Base-by-base conservation (phyloP, 2,329 filamentous ascomycete genomes). In the Xylaria sp. region DNA sequence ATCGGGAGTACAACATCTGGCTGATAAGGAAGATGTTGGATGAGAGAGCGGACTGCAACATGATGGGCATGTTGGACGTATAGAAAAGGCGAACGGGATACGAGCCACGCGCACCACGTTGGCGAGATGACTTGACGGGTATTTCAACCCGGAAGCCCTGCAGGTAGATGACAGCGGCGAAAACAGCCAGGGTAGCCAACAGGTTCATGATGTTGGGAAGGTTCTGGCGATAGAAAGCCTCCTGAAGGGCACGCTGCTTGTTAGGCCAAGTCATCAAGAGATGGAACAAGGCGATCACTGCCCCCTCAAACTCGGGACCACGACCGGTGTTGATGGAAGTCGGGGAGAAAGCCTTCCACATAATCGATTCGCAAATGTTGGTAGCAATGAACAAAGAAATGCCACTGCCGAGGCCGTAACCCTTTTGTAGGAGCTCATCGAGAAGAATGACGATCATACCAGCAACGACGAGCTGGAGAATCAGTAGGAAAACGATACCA, bases 21-120 rank as follows among this genome's bases (percentile, higher is more conserved):
- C 91, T 95, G 83, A 99, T 93, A 68, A 99, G 85, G 89, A 99
- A 99, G 81, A 99, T 88, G 86, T 99, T 99, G 85, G 94, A 97
- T 70, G 92, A 97, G 71, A 99, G 88, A 71, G 95, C 95, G 48
- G 94, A 98, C 85, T 99, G 96, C 78, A 99, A 87, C 95, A 99
- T 99, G 82, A 99, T 99, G 76, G 95, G 95, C 96, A 99, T 99
- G 90, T 99, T 99, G 79, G 93, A 97, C 77, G 95, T 99, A 85
- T 99, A 99, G 88, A 99, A 99, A 63, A 99, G 91, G 75, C 96
- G 94, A 79, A 99, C 88, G 74, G 95, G 95, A 87, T 98, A 99
- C 40, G 93, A 96, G 75, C 94, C 96, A 74, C 95, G 94, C 78
- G 96, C 95, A 80, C 95, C 95, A 85, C 95, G 93, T 87, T 99